Evolutionary conservation across 1,284 basidiomycete species (phyloP).

Genomic region (Ganoderma lucidum): DNA sequence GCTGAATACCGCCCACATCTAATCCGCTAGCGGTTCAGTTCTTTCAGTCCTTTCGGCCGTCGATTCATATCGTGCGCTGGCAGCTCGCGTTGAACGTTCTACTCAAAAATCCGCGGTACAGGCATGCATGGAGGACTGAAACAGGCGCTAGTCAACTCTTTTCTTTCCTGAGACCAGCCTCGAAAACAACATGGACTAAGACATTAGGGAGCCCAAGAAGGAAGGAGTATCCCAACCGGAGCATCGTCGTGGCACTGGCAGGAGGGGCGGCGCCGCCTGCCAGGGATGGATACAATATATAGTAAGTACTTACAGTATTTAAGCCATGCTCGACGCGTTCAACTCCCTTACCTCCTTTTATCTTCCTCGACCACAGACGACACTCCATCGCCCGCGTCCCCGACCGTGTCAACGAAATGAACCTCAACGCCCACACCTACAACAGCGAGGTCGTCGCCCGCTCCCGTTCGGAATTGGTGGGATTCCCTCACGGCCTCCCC

Average conservation of each 20-base stretch:
- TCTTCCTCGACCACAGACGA: background rate
- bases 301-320: background rate
- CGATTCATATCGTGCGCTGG: background rate
- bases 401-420: background rate
- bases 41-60: background rate
- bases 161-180: background rate
- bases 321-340: background rate
- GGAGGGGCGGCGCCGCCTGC: background rate
- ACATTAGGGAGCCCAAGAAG: background rate
- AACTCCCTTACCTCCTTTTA: background rate
- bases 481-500: background rate
- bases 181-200: background rate
- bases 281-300: background rate
- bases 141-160: background rate
- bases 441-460: background rate
- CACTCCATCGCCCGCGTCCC: background rate
- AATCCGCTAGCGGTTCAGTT: background rate
- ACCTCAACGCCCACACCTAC: background rate
- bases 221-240: background rate
- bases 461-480: background rate
- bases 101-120: background rate
- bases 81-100: background rate
- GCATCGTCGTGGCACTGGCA: background rate
- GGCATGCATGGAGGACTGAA: background rate
- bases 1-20: background rate